phyloP scores from a whole-genome alignment of 768 basidiomycete genomes.

The Auricularia sp. region DNA sequence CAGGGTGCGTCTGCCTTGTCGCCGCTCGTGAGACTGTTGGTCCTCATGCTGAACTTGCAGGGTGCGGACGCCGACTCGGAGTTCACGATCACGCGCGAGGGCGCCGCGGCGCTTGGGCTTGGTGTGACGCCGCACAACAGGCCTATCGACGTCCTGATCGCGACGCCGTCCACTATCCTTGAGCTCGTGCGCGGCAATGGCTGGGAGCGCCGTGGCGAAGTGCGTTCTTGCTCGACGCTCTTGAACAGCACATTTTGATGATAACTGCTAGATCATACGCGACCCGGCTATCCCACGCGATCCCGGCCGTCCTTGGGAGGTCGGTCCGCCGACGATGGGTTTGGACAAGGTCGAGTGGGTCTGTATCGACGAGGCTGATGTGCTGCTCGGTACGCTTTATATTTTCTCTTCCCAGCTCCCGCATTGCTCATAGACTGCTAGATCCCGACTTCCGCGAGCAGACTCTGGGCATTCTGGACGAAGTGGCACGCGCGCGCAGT shows the following conservation, averaged over 20 bases:
- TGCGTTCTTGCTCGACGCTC: conserved; percentile 11
- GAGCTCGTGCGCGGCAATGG: conserved; percentile 1
- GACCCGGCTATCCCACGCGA: neutral
- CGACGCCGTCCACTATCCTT: neutral
- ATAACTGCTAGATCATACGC: neutral
- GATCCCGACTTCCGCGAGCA: conserved; percentile 76
- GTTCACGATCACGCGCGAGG: neutral
- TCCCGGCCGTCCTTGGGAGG: conserved; percentile 27
- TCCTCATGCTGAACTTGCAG: neutral
- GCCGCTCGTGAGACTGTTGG: neutral
- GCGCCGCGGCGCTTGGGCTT: neutral
- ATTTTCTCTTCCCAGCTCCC: neutral
- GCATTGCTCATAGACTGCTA: conserved; percentile 19
- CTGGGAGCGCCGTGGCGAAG: conserved; percentile 22
- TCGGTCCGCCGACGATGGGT: conserved; percentile 43
- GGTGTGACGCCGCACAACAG: neutral
- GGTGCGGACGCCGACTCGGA: neutral
- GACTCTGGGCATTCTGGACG: conserved; percentile 59
- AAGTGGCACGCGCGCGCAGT: conserved; percentile 53
- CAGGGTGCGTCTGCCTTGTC: neutral
- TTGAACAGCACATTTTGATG: conserved; percentile 10
- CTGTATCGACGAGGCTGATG: conserved; percentile 83
- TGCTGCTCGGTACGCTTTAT: conserved; percentile 60
- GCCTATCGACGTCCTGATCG: neutral
- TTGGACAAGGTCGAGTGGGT: conserved; percentile 78